Evolutionary conservation across 106 monocot species (phyloP).

Genomic region (Dendrobium huoshanense): DNA sequence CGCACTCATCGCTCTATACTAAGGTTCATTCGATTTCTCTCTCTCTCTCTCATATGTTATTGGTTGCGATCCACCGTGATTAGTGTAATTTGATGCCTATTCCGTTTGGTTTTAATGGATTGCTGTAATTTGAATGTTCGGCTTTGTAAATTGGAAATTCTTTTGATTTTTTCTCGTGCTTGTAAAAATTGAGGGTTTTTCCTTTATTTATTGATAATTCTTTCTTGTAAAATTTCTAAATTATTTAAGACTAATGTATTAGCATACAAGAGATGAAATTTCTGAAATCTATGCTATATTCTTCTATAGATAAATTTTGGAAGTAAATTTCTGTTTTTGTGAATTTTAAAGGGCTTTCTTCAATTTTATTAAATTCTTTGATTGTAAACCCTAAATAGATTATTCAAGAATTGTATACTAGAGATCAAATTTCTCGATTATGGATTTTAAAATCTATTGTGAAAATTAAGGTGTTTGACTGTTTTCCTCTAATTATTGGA

Average conservation of each 20-base stretch:
- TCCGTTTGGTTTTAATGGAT: background rate
- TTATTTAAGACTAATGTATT: too few species aligned
- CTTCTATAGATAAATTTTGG: background rate
- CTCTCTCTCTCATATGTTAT: background rate
- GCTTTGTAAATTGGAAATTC: background rate
- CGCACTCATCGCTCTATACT: conserved; percentile 65
- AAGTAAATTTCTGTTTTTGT: background rate
- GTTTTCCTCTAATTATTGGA: background rate
- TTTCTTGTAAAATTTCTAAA: too few species aligned
- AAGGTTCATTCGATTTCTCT: conserved; percentile 37
- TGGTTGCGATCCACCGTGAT: background rate
- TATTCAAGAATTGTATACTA: too few species aligned
- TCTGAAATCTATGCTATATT: background rate
- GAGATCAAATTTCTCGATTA: too few species aligned
- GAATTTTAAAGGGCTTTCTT: too few species aligned
- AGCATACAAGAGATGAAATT: too few species aligned
- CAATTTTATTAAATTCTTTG: too few species aligned
- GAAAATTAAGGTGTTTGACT: background rate
- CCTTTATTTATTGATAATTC: background rate
- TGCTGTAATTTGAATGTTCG: background rate
- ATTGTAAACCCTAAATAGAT: too few species aligned
- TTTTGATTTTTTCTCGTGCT: background rate
- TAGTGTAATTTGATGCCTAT: background rate
- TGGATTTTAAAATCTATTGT: background rate
- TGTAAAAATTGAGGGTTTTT: background rate